Evolutionary conservation across 2,329 filamentous ascomycete genomes (phyloP), one percentile per base, ranked within the genome.

Genomic region (Diaporthe destruens): DNA sequence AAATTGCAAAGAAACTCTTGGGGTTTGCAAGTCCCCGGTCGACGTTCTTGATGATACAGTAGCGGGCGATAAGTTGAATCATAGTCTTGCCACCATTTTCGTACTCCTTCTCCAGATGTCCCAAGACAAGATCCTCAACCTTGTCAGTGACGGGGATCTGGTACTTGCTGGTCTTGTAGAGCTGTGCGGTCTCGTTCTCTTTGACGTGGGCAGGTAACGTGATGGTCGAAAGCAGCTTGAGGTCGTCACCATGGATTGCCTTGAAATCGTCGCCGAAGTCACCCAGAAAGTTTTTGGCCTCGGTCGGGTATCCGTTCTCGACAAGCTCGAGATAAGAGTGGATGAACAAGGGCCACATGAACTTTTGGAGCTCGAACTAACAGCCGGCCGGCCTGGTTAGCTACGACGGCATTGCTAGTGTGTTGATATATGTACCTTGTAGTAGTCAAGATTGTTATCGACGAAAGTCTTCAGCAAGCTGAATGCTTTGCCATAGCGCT

Each of bases 261-360:
- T 95, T 90, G 77, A 98, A 98, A 69, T 91, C 81, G 2, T 81
- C 78, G 70, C 90, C 91, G 78, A 94, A 91, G 6, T 88, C 86
- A 36, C 89, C 87, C 74, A 97, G 91, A 79, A 97, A 96, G 2
- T 87, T 85, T 76, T 93, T 91, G 18, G 92, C 91, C 72, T 97
- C 94, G 51, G 89, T 89, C 1, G 89, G 84, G 77, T 93, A 95
- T 75, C 90, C 91, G 73, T 94, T 90, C 44, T 87, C 87, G 36
- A 97, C 88, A 71, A 98, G 88, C 72, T 94, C 91, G 34, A 99
- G 86, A 79, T 93, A 98, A 0, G 94, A 96, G 82, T 99, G 97
- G 66, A 98, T 93, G 79, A 98, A 98, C 0, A 97, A 85, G 0
- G 96, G 96, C 95, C 96, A 99, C 20, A 98, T 84, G 5, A 98